Evolutionary conservation across 352 stramenopile genomes (phyloP), one percentile per base, ranked within the genome.

Genomic region (Globisporangium orthogonon): DNA sequence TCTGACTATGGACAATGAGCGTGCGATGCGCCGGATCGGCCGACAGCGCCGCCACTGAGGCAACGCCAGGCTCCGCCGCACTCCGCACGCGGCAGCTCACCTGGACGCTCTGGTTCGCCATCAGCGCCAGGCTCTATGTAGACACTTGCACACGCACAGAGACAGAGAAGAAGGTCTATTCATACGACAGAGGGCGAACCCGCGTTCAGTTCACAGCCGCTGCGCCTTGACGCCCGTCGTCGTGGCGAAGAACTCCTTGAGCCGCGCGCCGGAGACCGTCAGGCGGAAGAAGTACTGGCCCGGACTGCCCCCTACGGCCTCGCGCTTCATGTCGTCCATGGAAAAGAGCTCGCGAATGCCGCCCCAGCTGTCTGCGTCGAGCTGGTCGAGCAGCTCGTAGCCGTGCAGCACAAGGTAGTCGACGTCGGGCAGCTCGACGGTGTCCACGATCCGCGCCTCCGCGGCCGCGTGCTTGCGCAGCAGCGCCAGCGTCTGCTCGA

Each of bases 261-360:
- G 63, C 50, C 75, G 62, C 48, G 73, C 62, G 41, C 66, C 60
- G 2, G 81, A 62, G 4, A 86, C 53, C 17, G 46, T 50, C 23
- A 91, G 68, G 2, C 75, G 71, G 61, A 88, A 91, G 56, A 76
- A 87, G 61, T 86, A 85, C 56, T 86, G 69, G 0, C 59, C 66
- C 9, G 59, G 61, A 45, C 62, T 70, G 45, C 33, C 66, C n/a
- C 44, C 50, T 40, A 64, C 60, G 0, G 61, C 67, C 63, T 89
- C 64, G 58, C 78, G 73, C 52, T 69, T 72, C 80, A 94, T 89
- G 56, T 92, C 82, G 60, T 94, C 85, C 81, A 94, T 92, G 0
- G 79, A 82, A 52, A 94, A 94, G 29, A 91, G 69, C 46, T 70
- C 71, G 28, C 85, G 82, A 15, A 87, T 56, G 40, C 43, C 43